Base-by-base conservation (phyloP, 179 eudicot species). In the Corrigiola litoralis region DNA sequence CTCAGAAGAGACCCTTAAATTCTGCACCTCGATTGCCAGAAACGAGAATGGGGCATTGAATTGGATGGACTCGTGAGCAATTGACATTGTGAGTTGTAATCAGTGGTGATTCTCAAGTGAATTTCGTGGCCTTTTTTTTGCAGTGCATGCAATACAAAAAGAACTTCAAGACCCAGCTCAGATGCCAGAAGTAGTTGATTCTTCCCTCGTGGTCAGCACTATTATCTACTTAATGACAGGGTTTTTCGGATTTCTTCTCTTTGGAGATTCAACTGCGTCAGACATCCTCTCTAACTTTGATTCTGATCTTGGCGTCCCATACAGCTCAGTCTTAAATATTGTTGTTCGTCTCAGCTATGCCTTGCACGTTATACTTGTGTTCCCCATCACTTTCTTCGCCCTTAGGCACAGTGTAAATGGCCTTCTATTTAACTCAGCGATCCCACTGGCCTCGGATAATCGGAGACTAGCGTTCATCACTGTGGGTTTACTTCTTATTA, bases 231-330 rank as follows among this genome's bases (percentile, higher is more conserved):
- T 85, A 65, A 77, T 88, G 13, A 86, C 90, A 12, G 99, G 99
- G n/a, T 79, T 90, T 61, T 85, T 82, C 6, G 97, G 97, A 6
- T 94, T 90, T 72, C 85, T 94, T 23, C 72, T 94, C 4, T 94
- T 94, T 28, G 99, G 99, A 9, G 97, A 94, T 16, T 79, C 90
- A 37, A 85, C 85, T 37, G 94, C 87, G 75, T 71, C 99, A 1
- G 99, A 94, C 84, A 86, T 94, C 68, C 95, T 94, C 0, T 89
- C 88, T 9, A 94, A 94, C 80, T 94, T 94, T 6, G 99, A 94
- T n/a, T n/a, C 72, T 64, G 62, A 56, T 72, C 68, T n/a, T n/a
- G n/a, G n/a, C n/a, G n/a, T n/a, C 34, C 81, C 94, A 25, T 82
- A 69, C 45, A 77, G 81, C 53, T 62, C 70, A 16, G 11, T 81